Percentiles rank a stretch among this genome's conserved stretches.
These are phyloP conservation scores for Botrytis cinerea DNA, from an alignment of 2,329 filamentous ascomycete genomes.

Conservation along the genomic window DNA sequence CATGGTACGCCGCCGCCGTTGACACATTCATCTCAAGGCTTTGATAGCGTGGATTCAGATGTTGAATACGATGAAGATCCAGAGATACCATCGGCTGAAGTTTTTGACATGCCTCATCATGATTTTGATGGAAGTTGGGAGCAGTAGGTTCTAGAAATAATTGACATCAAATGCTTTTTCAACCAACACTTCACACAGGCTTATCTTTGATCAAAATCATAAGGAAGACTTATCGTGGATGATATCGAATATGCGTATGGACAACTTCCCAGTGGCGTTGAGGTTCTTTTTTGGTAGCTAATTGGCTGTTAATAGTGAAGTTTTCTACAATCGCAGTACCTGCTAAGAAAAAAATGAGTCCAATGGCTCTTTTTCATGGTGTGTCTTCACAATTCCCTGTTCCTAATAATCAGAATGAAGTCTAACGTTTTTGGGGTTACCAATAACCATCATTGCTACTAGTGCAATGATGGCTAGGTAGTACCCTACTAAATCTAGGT, in stretches of 20 bases:
- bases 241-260: slow-evolving; percentile 38
- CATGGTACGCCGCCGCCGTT: background rate
- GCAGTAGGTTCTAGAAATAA: slow-evolving; percentile 28
- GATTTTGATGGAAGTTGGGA: slow-evolving; percentile 38
- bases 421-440: background rate
- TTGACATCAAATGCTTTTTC: background rate
- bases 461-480: slow-evolving; percentile 2
- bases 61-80: slow-evolving; percentile 4
- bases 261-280: background rate
- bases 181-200: slow-evolving; percentile 30
- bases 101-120: slow-evolving; percentile 35
- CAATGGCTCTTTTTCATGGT: slow-evolving; percentile 87
- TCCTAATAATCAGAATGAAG: background rate
- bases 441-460: background rate
- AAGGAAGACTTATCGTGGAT: slow-evolving; percentile 38
- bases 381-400: slow-evolving; percentile 45
- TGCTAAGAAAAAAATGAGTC: slow-evolving; percentile 92
- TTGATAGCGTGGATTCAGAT: background rate
- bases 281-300: background rate
- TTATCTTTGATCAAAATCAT: slow-evolving; percentile 39
- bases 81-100: slow-evolving; percentile 33
- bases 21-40: slow-evolving; percentile 3
- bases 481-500: background rate
- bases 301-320: slow-evolving; percentile 27
- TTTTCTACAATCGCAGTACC: slow-evolving; percentile 27